These are phyloP conservation scores for Bipolaris oryzae DNA, from an alignment of 2,329 filamentous ascomycete species.

Conservation along the genomic window DNA sequence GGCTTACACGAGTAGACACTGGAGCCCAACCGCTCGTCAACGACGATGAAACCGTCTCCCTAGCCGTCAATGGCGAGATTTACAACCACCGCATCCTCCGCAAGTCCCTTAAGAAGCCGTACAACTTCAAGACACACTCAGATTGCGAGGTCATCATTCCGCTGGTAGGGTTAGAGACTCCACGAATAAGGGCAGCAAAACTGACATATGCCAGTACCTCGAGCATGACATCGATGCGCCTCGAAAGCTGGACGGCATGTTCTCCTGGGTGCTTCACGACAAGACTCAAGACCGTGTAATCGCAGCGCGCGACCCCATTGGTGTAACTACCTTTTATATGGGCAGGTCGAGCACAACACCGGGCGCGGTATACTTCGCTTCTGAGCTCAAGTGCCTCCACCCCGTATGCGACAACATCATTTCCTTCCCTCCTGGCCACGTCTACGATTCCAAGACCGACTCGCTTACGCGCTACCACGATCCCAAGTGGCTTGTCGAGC, in stretches of 20 bases:
- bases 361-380: conserved; percentile 90
- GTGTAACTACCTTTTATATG: conserved; percentile 96
- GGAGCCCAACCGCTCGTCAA: conserved; percentile 95
- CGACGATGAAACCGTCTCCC: conserved; percentile 82
- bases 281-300: conserved; percentile 91
- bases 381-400: conserved; percentile 91
- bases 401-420: conserved; percentile 95
- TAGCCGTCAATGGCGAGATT: conserved; percentile 99
- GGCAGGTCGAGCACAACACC: conserved; percentile 84
- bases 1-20: conserved; percentile 67
- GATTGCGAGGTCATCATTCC: conserved; percentile 99
- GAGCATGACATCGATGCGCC: conserved; percentile 91
- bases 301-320: conserved; percentile 94
- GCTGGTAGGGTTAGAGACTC: conserved; percentile 65
- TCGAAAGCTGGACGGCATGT: conserved; percentile 97
- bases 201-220: conserved; percentile 69
- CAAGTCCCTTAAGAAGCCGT: conserved; percentile 80
- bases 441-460: conserved; percentile 94
- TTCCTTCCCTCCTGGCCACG: conserved; percentile 90
- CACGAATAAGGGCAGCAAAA: not conserved
- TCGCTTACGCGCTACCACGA: conserved; percentile 86
- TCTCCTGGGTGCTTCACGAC: conserved; percentile 98
- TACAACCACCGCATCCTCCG: conserved; percentile 98
- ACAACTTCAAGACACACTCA: conserved; percentile 98
- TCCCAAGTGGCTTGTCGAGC: conserved; percentile 87